Base-by-base conservation (phyloP, 352 stramenopile species). In the Phytopythium montanum region DNA sequence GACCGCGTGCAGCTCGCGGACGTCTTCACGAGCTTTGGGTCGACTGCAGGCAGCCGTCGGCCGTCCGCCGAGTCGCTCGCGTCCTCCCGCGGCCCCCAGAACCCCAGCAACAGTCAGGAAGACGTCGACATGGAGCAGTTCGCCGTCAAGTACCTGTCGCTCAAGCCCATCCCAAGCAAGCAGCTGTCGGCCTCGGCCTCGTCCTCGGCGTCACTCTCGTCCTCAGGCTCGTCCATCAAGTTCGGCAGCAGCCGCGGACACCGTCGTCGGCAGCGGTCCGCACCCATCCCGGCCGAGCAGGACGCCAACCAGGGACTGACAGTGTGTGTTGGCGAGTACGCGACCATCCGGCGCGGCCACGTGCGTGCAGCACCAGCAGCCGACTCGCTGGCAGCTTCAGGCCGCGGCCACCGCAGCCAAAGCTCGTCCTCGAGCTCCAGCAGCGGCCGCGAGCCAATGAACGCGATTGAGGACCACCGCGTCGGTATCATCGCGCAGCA, bases 401-500 rank as follows among this genome's bases (percentile, higher is more conserved):
- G 21, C 44, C 21, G 44, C 38, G 38, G 18, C 38, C 6, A 21
- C 13, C 44, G 44, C 44, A 51, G 44, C 44, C 21, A 51, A 23
- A 51, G 44, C 38, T 21, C 38, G 14, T 45, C 38, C 38, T 45
- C 38, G 38, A 21, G 13, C 38, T 23, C 16, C 21, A 31, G 44
- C 44, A 51, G 16, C 44, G 21, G 44, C 44, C 8, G 21, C 21
- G 21, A 21, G 13, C 36, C 36, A 14, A 19, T 16, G 14, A n/a
- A 19, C 14, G 23, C 23, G 48, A 18, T 54, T 10, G 48, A 54
- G 60, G 76, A 89, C 59, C 62, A 79, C 14, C 80, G 80, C 3
- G 62, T 90, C 14, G 80, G 80, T 5, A 85, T 90, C 66, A 80
- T 90, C 56, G 79, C 77, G 61, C 73, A 75, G 28, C 78, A 90